Percentiles rank a stretch among this genome's conserved stretches.
Evolutionary conservation across 345 rosid genomes (phyloP).

Genomic region (Eucalyptus microcorys): DNA sequence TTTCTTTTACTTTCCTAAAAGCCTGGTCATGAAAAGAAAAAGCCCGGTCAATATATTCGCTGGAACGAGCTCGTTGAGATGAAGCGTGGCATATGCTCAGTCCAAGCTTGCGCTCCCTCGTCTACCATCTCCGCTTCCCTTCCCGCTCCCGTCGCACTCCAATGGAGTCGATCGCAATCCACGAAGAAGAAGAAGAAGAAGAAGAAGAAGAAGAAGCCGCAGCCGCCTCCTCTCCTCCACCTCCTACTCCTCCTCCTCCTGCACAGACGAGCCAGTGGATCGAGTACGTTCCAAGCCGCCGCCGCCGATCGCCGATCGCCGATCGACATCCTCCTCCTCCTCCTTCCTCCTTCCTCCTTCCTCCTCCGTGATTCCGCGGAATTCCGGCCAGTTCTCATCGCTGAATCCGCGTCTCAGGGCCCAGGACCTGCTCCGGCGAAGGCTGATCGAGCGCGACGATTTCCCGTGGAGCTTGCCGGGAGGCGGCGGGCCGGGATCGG

Average conservation of each 20-base stretch:
- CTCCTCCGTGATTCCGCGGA: neutral
- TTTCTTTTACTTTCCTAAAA: neutral
- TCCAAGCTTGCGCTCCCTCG: neutral
- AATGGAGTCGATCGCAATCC: neutral
- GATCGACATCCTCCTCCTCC: neutral
- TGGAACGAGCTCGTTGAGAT: neutral
- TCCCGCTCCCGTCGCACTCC: neutral
- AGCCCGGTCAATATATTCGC: neutral
- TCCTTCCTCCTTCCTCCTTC: no score
- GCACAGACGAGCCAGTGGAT: slow-evolving; percentile 3
- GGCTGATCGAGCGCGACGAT: slow-evolving; percentile 49
- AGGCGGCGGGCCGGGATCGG: neutral
- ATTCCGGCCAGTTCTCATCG: neutral
- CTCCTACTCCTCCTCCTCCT: slow-evolving; percentile 17
- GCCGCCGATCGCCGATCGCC: neutral
- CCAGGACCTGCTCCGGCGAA: slow-evolving; percentile 46
- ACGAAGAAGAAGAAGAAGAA: neutral
- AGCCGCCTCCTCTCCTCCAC: neutral
- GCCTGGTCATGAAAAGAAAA: neutral
- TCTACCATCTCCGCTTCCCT: neutral
- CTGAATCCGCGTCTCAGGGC: slow-evolving; percentile 18
- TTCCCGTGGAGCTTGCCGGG: slow-evolving; percentile 45
- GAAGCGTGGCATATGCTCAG: neutral
- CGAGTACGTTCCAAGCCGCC: slow-evolving; percentile 1
- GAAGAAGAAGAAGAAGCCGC: neutral